Evolutionary conservation across 305 asterid species (phyloP).

Genomic region (Ilex paraguariensis): DNA sequence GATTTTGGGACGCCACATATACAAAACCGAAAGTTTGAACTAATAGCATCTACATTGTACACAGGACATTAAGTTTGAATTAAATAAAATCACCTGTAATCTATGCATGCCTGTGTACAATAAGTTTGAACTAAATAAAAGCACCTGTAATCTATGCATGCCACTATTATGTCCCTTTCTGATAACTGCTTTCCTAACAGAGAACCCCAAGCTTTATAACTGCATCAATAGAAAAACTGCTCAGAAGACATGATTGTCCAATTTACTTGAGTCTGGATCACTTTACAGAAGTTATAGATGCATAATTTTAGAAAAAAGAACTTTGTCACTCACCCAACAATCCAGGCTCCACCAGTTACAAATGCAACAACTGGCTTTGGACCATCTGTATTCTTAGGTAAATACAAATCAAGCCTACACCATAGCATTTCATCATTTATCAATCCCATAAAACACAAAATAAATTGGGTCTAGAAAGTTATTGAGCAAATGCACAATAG

Average conservation of each 20-base stretch:
- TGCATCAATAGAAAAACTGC: conserved; percentile 26
- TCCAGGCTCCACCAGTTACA: conserved; percentile 98
- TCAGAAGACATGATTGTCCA: neutral
- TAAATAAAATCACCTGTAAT: conserved; percentile 64
- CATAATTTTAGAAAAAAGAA: conserved; percentile 6
- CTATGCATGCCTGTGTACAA: conserved; percentile 99
- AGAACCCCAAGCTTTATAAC: conserved; percentile 99
- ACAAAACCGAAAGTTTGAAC: too few species aligned
- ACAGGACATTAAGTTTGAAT: neutral
- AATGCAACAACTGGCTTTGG: conserved; percentile 96
- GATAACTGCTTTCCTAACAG: conserved; percentile 86
- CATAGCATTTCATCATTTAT: conserved; percentile 13
- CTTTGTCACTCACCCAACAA: conserved; percentile 65
- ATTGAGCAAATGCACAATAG: neutral
- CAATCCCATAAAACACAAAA: conserved; percentile 2
- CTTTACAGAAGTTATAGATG: too few species aligned
- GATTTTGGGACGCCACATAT: too few species aligned
- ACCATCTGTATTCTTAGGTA: conserved; percentile 57
- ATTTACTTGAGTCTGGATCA: too few species aligned
- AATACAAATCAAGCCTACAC: conserved; percentile 80
- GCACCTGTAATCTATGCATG: conserved; percentile 98
- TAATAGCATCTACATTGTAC: too few species aligned
- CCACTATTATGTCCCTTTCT: conserved; percentile 92
- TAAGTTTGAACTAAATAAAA: too few species aligned
- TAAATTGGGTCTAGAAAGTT: neutral